Conservation (phyloP, 2,329 filamentous ascomycete genomes). For the Ceratocystis variospora region DNA sequence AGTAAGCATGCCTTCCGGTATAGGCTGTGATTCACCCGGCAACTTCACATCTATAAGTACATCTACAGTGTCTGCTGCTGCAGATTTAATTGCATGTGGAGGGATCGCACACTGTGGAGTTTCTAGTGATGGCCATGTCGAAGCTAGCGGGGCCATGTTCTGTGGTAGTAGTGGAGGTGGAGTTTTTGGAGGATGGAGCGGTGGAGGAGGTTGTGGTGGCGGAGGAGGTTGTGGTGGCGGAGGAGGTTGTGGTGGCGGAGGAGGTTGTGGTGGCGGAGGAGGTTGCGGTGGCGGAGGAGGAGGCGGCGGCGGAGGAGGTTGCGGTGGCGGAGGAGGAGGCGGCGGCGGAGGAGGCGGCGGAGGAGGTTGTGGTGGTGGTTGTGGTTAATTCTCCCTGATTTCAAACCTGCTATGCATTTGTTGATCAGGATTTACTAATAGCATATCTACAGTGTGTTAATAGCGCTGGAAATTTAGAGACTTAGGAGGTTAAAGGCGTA, state of each 20-base stretch:
- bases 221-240: neutral
- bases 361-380: neutral
- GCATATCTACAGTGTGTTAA: neutral
- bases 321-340: no score
- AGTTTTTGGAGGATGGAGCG: neutral
- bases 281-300: slow-evolving; percentile 6
- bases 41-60: neutral
- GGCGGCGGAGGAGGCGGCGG: neutral
- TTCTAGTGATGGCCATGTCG: no score
- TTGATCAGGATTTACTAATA: no score
- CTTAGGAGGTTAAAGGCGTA: neutral
- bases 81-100: no score
- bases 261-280: neutral
- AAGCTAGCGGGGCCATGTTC: no score
- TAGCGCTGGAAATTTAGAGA: neutral
- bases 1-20: slow-evolving; percentile 20
- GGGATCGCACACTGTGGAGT: no score
- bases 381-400: no score
- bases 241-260: neutral
- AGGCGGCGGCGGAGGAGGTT: neutral
- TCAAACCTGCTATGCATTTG: no score
- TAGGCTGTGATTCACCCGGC: slow-evolving; percentile 15
- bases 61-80: no score
- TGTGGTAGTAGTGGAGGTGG: slow-evolving; percentile 16
- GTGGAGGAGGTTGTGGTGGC: neutral